phyloP scores from a whole-genome alignment of 164 flowering plant species.

The Berberis thunbergii region DNA sequence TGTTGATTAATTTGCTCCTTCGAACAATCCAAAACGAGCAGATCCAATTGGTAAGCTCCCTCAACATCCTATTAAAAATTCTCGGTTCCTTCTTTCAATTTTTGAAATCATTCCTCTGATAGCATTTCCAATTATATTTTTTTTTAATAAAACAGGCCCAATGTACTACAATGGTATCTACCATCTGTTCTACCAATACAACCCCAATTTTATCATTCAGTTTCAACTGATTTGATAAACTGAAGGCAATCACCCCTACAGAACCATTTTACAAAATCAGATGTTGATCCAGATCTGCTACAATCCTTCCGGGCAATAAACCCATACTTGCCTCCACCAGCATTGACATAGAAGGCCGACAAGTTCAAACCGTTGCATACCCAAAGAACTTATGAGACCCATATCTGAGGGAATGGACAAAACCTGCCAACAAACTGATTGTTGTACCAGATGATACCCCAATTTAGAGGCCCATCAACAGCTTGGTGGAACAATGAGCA shows the following conservation, averaged over 20 bases:
- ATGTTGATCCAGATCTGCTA: constrained; percentile 45
- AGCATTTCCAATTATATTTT: neutral
- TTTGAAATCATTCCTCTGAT: neutral
- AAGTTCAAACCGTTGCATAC: constrained; percentile 38
- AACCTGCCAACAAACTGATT: constrained; percentile 28
- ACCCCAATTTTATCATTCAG: constrained; percentile 39
- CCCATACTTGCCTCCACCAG: constrained; percentile 50
- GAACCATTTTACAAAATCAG: constrained; percentile 33
- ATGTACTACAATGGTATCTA: constrained; percentile 29
- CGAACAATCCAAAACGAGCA: neutral
- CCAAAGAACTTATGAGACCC: constrained; percentile 43
- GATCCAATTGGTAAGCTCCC: constrained; percentile 24
- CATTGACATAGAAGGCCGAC: constrained; percentile 12
- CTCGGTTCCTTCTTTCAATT: neutral
- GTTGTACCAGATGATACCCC: constrained; percentile 20
- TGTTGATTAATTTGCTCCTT: neutral
- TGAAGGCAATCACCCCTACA: constrained; percentile 39
- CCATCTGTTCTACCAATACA: constrained; percentile 39
- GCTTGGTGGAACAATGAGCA: constrained; percentile 37
- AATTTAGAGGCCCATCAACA: constrained; percentile 40
- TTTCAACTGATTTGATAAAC: constrained; percentile 39
- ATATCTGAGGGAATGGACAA: constrained; percentile 36
- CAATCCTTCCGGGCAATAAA: constrained; percentile 35
- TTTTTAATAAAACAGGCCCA: constrained; percentile 17
- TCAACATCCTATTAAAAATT: too few species aligned